phyloP scores from a whole-genome alignment of 202 grass and related monocot species.

The Setaria viridis region DNA sequence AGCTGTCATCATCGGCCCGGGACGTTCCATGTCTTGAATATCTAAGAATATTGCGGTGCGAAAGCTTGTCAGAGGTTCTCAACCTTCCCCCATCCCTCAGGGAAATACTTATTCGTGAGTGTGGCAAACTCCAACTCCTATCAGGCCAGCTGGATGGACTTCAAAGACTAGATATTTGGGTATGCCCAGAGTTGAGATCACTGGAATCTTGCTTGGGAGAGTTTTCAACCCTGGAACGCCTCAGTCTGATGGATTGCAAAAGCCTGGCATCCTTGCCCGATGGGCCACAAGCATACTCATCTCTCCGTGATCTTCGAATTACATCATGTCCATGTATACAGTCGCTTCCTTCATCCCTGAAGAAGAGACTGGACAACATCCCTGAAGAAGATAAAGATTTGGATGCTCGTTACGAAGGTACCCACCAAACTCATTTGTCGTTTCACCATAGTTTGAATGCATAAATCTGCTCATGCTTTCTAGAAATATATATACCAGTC shows the following conservation, averaged over 20 bases:
- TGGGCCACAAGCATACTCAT: not conserved
- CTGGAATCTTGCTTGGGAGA: not conserved
- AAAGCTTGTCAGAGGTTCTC: no score
- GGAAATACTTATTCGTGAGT: no score
- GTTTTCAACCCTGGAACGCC: not conserved
- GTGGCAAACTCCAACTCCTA: no score
- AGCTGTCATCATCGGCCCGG: not conserved
- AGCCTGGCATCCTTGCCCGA: not conserved
- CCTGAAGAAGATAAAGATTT: not conserved
- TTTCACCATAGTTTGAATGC: no score
- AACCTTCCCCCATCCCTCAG: not conserved
- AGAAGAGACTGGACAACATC: not conserved
- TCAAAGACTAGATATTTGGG: fast-evolving
- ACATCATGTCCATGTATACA: not conserved
- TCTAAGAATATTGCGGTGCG: no score
- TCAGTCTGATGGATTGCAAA: not conserved
- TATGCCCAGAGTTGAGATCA: not conserved
- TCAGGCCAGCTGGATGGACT: no score
- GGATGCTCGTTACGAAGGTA: not conserved
- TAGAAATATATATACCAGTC: no score
- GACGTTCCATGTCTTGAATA: no score
- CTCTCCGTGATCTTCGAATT: not conserved
- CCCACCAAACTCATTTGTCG: not conserved
- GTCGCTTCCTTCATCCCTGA: not conserved
- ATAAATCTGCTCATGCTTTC: no score